Base-by-base conservation (phyloP, 768 basidiomycete genomes). In the Pholiota microspora region DNA sequence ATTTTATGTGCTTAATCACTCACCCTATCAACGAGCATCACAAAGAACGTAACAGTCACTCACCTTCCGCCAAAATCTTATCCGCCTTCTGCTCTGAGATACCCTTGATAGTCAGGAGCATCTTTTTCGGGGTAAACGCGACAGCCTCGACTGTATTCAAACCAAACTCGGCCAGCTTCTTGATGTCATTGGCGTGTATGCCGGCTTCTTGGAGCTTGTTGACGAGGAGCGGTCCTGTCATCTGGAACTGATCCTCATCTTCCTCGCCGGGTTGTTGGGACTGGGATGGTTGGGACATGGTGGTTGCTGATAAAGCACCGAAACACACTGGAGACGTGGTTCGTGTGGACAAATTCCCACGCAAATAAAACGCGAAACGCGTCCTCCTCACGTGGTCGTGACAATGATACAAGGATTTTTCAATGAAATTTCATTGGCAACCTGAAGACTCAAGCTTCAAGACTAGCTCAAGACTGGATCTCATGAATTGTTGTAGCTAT, bases 1-100 rank as follows among this genome's bases (percentile, higher is more conserved):
- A 98, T 91, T 75, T 98, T 98, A 66, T 88, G 87, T 2, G 94
- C 96, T 98, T 62, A 8, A 42, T 12, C 21, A 45, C 46, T 23
- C 49, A 29, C 47, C 40, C 45, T 54, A 24, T 57, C 31, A 35
- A 49, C 40, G 5, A 25, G 12, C 40, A 40, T 25, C 36, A 23
- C 15, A 6, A 28, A 18, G 45, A 16, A 32, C 7, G 9, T 7
- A 28, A 16, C 6, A 15, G 42, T n/a, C 82, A 61, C 82, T 59
- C 55, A 92, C 97, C 97, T 78, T 96, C 94, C 12, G 78, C 73
- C 24, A 98, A 71, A 54, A 99, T 97, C 76, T 94, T 98, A 68
- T 99, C 97, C 1, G 97, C 97, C 68, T 98, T 99, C 58, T 87
- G 81, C 62, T 99, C 97, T 23, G 93, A 94, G 45, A 99, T 97